These are phyloP conservation scores for Globisporangium parvum DNA, from an alignment of 352 stramenopile species.

Conservation along the genomic window DNA sequence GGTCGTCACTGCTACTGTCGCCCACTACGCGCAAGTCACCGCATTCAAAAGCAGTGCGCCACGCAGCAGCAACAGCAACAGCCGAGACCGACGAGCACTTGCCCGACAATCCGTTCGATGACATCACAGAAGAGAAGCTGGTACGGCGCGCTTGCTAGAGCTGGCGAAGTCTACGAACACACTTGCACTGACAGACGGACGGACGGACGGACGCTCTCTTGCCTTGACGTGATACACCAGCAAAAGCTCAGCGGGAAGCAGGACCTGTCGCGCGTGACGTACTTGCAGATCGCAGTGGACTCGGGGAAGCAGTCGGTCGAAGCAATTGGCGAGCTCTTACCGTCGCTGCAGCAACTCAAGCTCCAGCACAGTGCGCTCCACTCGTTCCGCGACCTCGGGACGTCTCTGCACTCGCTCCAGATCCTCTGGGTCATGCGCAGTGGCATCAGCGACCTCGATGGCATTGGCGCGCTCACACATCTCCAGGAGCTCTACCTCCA, in stretches of 20 bases:
- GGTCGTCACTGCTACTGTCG: slow-evolving; percentile 20
- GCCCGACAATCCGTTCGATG: slow-evolving; percentile 68
- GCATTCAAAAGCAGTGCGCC: background rate
- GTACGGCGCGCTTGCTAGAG: slow-evolving; percentile 17
- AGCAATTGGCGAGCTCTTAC: slow-evolving; percentile 69
- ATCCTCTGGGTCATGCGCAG: slow-evolving; percentile 63
- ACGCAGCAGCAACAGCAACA: background rate
- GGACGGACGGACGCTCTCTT: background rate
- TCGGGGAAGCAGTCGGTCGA: slow-evolving; percentile 77
- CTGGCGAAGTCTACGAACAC: too few relatives aligned
- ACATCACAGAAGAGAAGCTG: slow-evolving; percentile 74
- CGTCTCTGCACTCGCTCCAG: slow-evolving; percentile 58
- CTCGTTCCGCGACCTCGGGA: slow-evolving; percentile 82
- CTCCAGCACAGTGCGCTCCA: slow-evolving; percentile 56
- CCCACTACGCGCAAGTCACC: slow-evolving; percentile 12
- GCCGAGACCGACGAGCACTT: slow-evolving; percentile 18
- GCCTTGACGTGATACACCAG: slow-evolving; percentile 14
- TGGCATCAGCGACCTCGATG: slow-evolving; percentile 74
- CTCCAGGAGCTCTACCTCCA: slow-evolving; percentile 74
- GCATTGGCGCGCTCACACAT: slow-evolving; percentile 73
- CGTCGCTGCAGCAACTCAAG: slow-evolving; percentile 58
- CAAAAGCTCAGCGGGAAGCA: slow-evolving; percentile 53
- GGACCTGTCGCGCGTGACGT: slow-evolving; percentile 50
- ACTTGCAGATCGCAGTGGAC: slow-evolving; percentile 64
- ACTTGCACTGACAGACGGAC: background rate